A percentile compares a stretch with the other conserved stretches of the same genome.
These are phyloP conservation scores for Annulohypoxylon truncatum DNA, from an alignment of 2,329 filamentous ascomycete genomes.

Conservation along the genomic window DNA sequence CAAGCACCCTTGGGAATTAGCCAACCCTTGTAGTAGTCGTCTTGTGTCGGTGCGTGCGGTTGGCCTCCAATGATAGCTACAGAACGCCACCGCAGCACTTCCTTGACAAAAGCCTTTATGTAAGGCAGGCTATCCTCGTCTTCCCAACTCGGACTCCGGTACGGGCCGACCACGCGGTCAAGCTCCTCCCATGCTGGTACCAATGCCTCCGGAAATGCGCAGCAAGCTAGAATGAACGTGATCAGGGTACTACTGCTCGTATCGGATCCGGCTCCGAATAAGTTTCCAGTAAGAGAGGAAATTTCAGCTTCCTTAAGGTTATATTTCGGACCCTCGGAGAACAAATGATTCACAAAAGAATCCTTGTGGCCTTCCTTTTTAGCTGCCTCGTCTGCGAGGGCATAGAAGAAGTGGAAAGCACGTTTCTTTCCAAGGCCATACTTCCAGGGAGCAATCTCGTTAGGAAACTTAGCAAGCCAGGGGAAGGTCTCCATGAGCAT, in stretches of 20 bases:
- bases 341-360: slow-evolving; percentile 60
- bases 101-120: slow-evolving; percentile 64
- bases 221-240: slow-evolving; percentile 63
- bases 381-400: slow-evolving; percentile 62
- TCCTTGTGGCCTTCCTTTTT: slow-evolving; percentile 51
- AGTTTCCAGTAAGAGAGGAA: slow-evolving; percentile 59
- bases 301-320: slow-evolving; percentile 58
- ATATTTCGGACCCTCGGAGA: slow-evolving; percentile 60
- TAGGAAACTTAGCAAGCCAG: slow-evolving; percentile 60
- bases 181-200: slow-evolving; percentile 63
- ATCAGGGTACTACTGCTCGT: slow-evolving; percentile 60
- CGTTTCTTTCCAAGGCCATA: slow-evolving; percentile 60
- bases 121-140: slow-evolving; percentile 64
- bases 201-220: slow-evolving; percentile 60
- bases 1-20: slow-evolving; percentile 62
- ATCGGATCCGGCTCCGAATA: slow-evolving; percentile 62
- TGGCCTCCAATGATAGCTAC: slow-evolving; percentile 63
- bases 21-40: slow-evolving; percentile 61
- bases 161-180: slow-evolving; percentile 60
- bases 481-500: slow-evolving; percentile 69
- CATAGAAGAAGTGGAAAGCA: slow-evolving; percentile 63
- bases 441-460: slow-evolving; percentile 63
- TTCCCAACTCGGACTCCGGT: slow-evolving; percentile 60
- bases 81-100: slow-evolving; percentile 67
- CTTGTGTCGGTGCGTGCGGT: slow-evolving; percentile 61